phyloP scores from a whole-genome alignment of 768 basidiomycete species.

The Phaffia australis region DNA sequence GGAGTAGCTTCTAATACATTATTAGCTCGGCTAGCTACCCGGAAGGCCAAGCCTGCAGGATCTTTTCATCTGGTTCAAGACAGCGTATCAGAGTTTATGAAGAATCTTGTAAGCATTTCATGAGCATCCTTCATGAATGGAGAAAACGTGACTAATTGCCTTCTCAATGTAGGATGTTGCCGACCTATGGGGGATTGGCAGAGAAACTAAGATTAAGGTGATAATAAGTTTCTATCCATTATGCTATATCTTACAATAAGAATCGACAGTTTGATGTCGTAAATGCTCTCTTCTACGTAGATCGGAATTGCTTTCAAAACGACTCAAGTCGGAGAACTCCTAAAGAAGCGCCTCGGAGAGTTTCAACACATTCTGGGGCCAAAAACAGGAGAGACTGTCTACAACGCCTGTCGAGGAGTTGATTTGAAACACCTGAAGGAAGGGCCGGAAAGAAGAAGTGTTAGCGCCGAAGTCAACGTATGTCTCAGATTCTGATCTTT shows the following conservation, averaged over 20 bases:
- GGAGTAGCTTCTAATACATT: constrained; percentile 87
- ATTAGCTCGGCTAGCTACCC: constrained; percentile 81
- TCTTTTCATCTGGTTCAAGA: constrained; percentile 59
- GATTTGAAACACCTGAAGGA: constrained; percentile 70
- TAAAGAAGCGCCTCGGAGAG: constrained; percentile 53
- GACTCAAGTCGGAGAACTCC: constrained; percentile 54
- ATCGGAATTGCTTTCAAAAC: constrained; percentile 66
- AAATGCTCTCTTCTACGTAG: constrained; percentile 7
- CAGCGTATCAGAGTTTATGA: constrained; percentile 31
- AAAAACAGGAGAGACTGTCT: constrained; percentile 70
- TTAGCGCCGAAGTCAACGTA: constrained; percentile 91
- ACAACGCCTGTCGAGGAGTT: constrained; percentile 69
- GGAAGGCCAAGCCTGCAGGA: constrained; percentile 80
- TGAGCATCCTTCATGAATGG: no score
- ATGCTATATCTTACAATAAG: not conserved
- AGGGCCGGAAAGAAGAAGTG: constrained; percentile 76
- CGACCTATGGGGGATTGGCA: constrained; percentile 79
- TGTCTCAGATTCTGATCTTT: constrained; percentile 36
- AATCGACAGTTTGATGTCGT: not conserved
- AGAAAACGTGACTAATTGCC: constrained; percentile 45
- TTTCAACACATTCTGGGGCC: constrained; percentile 68
- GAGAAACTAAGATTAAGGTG: constrained; percentile 56
- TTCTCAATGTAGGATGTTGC: constrained; percentile 56
- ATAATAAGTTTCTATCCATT: no score
- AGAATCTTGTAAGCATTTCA: constrained; percentile 26